Evolutionary conservation across 768 basidiomycete genomes (phyloP).

Genomic region (Termitomyces sp.): DNA sequence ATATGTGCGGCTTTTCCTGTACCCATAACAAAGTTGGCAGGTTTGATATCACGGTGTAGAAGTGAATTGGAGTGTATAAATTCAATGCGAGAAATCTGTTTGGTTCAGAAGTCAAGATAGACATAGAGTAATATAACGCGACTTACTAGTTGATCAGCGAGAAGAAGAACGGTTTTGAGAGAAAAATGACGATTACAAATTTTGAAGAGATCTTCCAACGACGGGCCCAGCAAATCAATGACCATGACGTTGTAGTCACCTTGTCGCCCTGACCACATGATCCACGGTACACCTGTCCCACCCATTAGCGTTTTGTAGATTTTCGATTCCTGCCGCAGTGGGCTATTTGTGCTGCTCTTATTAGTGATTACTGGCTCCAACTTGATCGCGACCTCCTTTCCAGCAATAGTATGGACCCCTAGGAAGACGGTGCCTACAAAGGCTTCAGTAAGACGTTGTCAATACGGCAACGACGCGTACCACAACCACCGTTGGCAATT

Average conservation of each 20-base stretch:
- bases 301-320: constrained; percentile 92
- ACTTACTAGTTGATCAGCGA: constrained; percentile 92
- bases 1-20: constrained; percentile 46
- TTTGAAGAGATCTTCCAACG: constrained; percentile 82
- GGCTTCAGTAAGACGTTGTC: constrained; percentile 9
- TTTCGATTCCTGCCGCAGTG: constrained; percentile 83
- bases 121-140: constrained; percentile 10
- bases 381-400: constrained; percentile 83
- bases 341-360: constrained; percentile 37
- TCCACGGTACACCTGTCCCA: constrained; percentile 85
- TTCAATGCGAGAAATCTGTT: constrained; percentile 88
- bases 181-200: constrained; percentile 89
- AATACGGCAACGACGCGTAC: constrained; percentile 29
- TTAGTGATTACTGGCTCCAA: constrained; percentile 58
- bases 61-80: constrained; percentile 95
- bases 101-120: constrained; percentile 7
- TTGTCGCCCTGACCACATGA: constrained; percentile 87
- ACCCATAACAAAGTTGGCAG: constrained; percentile 98
- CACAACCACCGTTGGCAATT: constrained; percentile 77
- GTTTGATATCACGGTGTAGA: constrained; percentile 96
- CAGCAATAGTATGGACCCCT: constrained; percentile 75
- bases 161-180: constrained; percentile 88
- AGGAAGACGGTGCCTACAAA: constrained; percentile 66
- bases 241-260: constrained; percentile 98
- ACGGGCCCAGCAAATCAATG: constrained; percentile 92